Percentiles rank a stretch among this genome's conserved stretches.
Evolutionary conservation across 1,284 basidiomycete genomes (phyloP).

Genomic region (Volvariella surrecta): DNA sequence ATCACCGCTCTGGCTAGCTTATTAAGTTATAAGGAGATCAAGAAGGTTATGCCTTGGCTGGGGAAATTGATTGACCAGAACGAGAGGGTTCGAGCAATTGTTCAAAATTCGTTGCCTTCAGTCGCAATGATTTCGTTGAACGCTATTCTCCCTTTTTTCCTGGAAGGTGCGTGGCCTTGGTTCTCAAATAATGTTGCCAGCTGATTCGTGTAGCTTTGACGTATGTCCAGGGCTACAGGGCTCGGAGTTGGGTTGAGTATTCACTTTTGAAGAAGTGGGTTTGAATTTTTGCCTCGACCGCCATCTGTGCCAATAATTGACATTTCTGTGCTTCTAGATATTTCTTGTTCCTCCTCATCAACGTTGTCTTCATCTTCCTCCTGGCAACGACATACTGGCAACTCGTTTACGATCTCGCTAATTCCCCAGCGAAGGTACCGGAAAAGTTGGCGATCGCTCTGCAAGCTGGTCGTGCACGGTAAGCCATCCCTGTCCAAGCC

Average conservation of each 20-base stretch:
- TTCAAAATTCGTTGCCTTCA: conserved; percentile 90
- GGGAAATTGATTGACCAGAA: conserved; percentile 72
- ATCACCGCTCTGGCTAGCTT: conserved; percentile 80
- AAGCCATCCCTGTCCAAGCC: conserved; percentile 12
- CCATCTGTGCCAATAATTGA: conserved; percentile 1
- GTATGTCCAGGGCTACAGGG: conserved; percentile 83
- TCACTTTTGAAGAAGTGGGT: conserved; percentile 85
- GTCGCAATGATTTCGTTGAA: conserved; percentile 89
- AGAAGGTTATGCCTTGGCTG: conserved; percentile 83
- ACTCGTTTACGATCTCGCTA: conserved; percentile 79
- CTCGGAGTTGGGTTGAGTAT: conserved; percentile 89
- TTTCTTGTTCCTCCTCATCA: conserved; percentile 89
- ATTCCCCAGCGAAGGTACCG: conserved; percentile 82
- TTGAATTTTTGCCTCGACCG: no score
- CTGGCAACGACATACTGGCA: conserved; percentile 87
- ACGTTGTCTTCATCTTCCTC: conserved; percentile 95
- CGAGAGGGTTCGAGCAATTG: conserved; percentile 74
- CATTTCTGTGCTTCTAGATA: conserved; percentile 46
- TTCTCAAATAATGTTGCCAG: conserved; percentile 5
- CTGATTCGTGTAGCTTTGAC: conserved; percentile 51
- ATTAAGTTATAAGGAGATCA: conserved; percentile 88
- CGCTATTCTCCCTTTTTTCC: conserved; percentile 79
- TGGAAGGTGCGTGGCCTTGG: conserved; percentile 63
- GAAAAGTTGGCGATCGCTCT: conserved; percentile 83
- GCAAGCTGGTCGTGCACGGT: conserved; percentile 66